Percentiles rank a stretch among this genome's conserved stretches.
phyloP scores from a whole-genome alignment of 176 grass and related monocot genomes.

The Eragrostis curvula region DNA sequence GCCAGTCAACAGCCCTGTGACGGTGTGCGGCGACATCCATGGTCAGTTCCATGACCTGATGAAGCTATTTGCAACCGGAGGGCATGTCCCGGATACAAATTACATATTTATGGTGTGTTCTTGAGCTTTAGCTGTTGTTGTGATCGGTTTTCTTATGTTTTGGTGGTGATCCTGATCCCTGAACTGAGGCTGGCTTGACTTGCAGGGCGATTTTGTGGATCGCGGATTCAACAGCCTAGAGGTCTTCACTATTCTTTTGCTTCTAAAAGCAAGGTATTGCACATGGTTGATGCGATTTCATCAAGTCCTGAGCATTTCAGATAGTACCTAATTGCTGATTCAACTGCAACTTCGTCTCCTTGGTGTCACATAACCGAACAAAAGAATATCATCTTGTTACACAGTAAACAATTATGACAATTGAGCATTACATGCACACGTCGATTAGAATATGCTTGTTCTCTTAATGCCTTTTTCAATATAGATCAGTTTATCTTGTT shows the following conservation, averaged over 20 bases:
- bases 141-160: not conserved
- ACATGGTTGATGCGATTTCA: not conserved
- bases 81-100: conserved; percentile 73
- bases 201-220: conserved; percentile 74
- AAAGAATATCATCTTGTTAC: not conserved
- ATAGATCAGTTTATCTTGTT: not conserved
- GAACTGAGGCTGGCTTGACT: not conserved
- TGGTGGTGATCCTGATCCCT: conserved; percentile 30
- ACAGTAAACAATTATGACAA: not conserved
- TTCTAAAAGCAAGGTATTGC: conserved; percentile 67
- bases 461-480: not conserved
- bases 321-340: not conserved
- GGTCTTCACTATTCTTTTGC: conserved; percentile 76
- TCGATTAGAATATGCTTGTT: not conserved
- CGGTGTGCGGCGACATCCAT: conserved; percentile 79
- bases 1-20: conserved; percentile 77
- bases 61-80: conserved; percentile 75
- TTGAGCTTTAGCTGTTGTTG: not conserved
- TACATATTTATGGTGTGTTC: conserved; percentile 75
- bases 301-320: not conserved
- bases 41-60: conserved; percentile 84
- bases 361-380: not conserved
- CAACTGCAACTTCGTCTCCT: not conserved
- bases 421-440: not conserved
- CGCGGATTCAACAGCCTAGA: conserved; percentile 71